Evolutionary conservation across 768 basidiomycete genomes (phyloP).

Genomic region (Podaxis sp.): DNA sequence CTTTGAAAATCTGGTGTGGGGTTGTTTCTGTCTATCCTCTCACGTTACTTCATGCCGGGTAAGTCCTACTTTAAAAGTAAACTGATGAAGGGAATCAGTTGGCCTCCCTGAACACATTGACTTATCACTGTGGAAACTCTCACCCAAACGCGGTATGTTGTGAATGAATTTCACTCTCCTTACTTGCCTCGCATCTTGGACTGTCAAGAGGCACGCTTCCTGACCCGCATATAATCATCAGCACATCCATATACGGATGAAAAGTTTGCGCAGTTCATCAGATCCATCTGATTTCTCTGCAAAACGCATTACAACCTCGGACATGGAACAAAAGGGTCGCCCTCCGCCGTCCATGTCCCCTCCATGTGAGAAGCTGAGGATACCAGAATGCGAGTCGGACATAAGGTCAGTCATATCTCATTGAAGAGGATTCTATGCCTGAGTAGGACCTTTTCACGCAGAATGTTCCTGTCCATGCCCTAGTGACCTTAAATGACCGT

Average conservation of each 20-base stretch:
- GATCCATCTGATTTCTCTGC: neutral
- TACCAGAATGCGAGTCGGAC: neutral
- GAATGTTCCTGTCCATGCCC: neutral
- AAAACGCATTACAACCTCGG: neutral
- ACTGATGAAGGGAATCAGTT: neutral
- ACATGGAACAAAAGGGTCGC: neutral
- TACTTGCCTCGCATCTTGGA: neutral
- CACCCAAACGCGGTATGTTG: slow-evolving; percentile 4
- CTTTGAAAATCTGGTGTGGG: neutral
- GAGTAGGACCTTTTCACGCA: neutral
- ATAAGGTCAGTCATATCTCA: neutral
- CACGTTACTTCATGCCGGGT: slow-evolving; percentile 1
- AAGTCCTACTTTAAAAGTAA: neutral
- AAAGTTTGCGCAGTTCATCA: slow-evolving; percentile 11
- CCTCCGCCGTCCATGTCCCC: neutral
- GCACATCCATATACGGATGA: neutral
- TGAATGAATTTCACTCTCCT: neutral
- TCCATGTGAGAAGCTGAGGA: neutral
- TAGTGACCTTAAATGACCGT: too few relatives aligned
- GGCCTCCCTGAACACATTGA: neutral
- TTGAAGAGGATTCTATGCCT: neutral
- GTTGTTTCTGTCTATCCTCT: neutral
- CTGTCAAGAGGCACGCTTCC: neutral
- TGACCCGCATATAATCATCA: neutral
- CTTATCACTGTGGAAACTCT: slow-evolving; percentile 1